phyloP scores from a whole-genome alignment of 345 rosid genomes.

The Bretschneidera sinensis region DNA sequence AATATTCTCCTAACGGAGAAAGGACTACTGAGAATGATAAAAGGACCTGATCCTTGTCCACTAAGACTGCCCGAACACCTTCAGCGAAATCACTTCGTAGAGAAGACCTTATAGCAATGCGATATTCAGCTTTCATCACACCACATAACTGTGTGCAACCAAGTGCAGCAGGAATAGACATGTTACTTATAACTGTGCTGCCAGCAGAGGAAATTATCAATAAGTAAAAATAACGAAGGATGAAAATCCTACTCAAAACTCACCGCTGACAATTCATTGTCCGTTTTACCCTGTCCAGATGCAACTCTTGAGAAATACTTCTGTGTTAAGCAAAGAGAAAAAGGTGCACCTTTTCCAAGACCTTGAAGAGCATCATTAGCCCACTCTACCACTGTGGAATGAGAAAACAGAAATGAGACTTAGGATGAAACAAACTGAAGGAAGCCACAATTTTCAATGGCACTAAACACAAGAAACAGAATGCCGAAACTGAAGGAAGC shows the following conservation, averaged over 20 bases:
- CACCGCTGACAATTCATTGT: conserved; percentile 54
- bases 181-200: conserved; percentile 2
- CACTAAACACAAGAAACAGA: not conserved
- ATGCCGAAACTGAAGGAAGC: no score
- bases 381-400: conserved; percentile 63
- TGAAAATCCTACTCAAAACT: conserved; percentile 19
- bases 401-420: conserved; percentile 6
- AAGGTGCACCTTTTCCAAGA: conserved; percentile 79
- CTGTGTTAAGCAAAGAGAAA: conserved; percentile 78
- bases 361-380: conserved; percentile 84
- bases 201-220: not conserved
- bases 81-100: conserved; percentile 68
- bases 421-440: not conserved
- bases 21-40: conserved; percentile 15
- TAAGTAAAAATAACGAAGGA: not conserved
- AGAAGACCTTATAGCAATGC: conserved; percentile 72
- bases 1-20: not conserved
- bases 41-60: conserved; percentile 90
- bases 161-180: conserved; percentile 5
- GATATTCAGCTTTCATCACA: conserved; percentile 89
- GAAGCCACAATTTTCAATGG: not conserved
- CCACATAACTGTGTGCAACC: conserved; percentile 48
- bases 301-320: conserved; percentile 71
- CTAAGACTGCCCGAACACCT: conserved; percentile 92
- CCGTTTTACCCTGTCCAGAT: conserved; percentile 51